Base-by-base conservation (phyloP, 2,329 filamentous ascomycete genomes). In the Penicillium sp. region DNA sequence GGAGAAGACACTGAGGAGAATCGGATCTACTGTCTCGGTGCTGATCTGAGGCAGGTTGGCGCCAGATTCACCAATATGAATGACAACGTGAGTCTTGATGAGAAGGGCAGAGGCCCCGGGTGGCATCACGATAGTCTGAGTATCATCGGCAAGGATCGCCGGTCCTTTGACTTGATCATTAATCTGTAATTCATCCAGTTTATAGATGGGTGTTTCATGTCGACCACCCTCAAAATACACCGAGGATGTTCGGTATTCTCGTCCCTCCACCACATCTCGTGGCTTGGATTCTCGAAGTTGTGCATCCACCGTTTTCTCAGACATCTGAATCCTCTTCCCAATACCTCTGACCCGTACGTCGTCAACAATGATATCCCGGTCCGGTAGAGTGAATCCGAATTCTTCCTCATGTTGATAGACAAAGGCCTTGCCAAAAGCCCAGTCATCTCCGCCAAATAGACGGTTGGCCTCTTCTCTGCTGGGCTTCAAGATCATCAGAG, bases 301-400 rank as follows among this genome's bases (percentile, higher is more conserved):
- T 42, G 76, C 69, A 61, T 81, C 72, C 26, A 72, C 67, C 14
- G 72, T 93, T 78, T 90, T 89, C 58, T 71, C 58, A 54, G 91
- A 90, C 46, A 89, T 88, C 52, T 90, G 83, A 72, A 93, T 93
- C 46, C 90, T 93, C 80, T 92, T 96, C 47, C 91, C 93, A 60
- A 96, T 96, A 14, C 91, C 91, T 55, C 93, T 84, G 5, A 93
- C 90, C 42, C 93, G 87, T 3, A 96, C 90, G 71, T 96, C 93
- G 61, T 96, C 93, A 8, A 97, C 83, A 46, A 96, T 92, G 53
- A 96, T 90, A 65, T 96, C 91, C 54, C 92, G 83, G 57, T 96
- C 90, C 24, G 87, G 86, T 2, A 97, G 79, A 0, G 90, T 96
- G 69, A 97, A 97, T 0, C 92, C 92, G 69, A 97, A 97, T 70